These are phyloP conservation scores for Fusarium burgessii DNA, from an alignment of 2,329 filamentous ascomycete species.

Conservation along the genomic window DNA sequence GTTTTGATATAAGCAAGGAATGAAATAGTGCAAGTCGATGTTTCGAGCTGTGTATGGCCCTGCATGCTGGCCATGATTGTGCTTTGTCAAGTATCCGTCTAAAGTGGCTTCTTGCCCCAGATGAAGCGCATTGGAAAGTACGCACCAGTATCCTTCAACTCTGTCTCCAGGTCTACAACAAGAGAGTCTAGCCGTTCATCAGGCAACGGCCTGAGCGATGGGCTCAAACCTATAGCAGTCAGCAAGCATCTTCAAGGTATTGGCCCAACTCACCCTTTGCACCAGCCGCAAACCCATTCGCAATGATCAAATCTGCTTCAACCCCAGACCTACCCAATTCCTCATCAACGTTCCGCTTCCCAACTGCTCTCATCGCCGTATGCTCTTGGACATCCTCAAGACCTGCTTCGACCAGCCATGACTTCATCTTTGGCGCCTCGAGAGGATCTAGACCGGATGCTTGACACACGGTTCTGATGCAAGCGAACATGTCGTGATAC, in stretches of 20 bases:
- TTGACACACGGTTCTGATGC: constrained; percentile 3
- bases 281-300: constrained; percentile 10
- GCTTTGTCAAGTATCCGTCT: too few relatives aligned
- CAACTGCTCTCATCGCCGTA: constrained; percentile 5
- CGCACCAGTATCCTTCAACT: background rate
- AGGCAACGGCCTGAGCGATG: background rate
- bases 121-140: constrained; percentile 14
- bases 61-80: too few relatives aligned
- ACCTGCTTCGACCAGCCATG: background rate
- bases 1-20: too few relatives aligned
- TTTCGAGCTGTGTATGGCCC: too few relatives aligned
- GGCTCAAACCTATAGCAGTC: background rate
- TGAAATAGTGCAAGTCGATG: too few relatives aligned
- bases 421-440: constrained; percentile 11
- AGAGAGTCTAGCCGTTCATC: background rate
- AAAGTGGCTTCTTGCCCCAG: constrained; percentile 1
- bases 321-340: background rate
- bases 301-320: constrained; percentile 3
- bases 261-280: background rate
- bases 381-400: background rate
- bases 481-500: constrained; percentile 10
- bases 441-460: constrained; percentile 8
- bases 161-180: background rate
- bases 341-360: background rate
- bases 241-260: fast-evolving